Conservation (phyloP, 1,284 basidiomycete species). For the Ganoderma sinense region DNA sequence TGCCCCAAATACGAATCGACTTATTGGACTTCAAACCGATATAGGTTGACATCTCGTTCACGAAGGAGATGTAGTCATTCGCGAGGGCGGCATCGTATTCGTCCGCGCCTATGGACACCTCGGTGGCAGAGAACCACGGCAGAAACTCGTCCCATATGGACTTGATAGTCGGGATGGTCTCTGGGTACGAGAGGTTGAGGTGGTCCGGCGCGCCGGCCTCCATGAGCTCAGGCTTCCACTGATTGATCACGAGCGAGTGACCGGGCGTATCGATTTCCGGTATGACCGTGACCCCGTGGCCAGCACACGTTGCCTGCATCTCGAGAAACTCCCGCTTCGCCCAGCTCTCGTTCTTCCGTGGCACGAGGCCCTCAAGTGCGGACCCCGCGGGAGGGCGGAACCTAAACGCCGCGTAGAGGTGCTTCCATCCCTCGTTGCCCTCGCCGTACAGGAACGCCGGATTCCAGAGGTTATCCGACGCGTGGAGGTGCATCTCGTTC, state of each 20-base stretch:
- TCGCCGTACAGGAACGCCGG: constrained; percentile 36
- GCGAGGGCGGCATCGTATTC: constrained; percentile 44
- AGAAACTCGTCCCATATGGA: constrained; percentile 44
- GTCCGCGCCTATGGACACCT: constrained; percentile 44
- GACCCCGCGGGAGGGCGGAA: constrained; percentile 43
- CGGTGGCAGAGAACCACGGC: constrained; percentile 41
- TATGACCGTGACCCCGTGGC: constrained; percentile 39
- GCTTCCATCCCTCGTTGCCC: constrained; percentile 35
- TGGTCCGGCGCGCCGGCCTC: constrained; percentile 38
- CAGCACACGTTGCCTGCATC: constrained; percentile 33
- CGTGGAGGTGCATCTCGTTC: constrained; percentile 43
- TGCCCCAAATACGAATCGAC: constrained; percentile 44
- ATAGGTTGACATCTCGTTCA: constrained; percentile 42
- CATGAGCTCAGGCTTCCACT: constrained; percentile 50
- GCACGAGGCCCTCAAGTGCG: constrained; percentile 40
- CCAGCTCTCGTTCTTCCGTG: constrained; percentile 44
- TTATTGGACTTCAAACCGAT: constrained; percentile 35
- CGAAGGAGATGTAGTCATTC: constrained; percentile 43
- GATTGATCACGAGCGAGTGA: constrained; percentile 47
- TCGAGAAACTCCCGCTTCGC: constrained; percentile 30
- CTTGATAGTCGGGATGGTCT: constrained; percentile 41
- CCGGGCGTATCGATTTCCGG: constrained; percentile 49
- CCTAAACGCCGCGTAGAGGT: constrained; percentile 46
- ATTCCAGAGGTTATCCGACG: constrained; percentile 41
- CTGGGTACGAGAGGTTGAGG: constrained; percentile 44